These are phyloP conservation scores for Fraxinus dipetala DNA, from an alignment of 305 asterid genomes.

Conservation along the genomic window DNA sequence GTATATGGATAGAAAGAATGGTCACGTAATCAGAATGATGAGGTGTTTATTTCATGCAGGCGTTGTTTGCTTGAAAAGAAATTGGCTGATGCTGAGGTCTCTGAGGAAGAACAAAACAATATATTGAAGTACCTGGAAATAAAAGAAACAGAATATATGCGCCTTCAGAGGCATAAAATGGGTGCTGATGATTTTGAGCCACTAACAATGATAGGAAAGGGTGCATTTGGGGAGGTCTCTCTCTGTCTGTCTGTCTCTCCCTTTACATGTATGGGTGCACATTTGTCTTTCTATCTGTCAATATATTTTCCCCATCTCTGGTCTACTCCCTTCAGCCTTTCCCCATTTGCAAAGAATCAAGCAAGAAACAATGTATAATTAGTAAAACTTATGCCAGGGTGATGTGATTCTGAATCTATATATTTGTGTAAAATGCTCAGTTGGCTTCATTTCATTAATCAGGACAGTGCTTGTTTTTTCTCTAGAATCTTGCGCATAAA, in stretches of 20 bases:
- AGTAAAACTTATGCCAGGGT: neutral
- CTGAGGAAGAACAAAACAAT: constrained; percentile 80
- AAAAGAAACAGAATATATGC: constrained; percentile 89
- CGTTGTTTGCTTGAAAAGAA: constrained; percentile 68
- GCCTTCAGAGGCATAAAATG: constrained; percentile 89
- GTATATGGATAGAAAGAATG: neutral
- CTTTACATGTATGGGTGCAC: neutral
- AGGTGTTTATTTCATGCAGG: constrained; percentile 33
- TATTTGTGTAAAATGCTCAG: neutral
- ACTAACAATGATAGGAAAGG: constrained; percentile 83
- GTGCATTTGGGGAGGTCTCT: constrained; percentile 88
- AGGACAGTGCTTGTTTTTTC: neutral
- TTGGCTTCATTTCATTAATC: constrained; percentile 1
- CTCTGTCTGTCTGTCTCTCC: constrained; percentile 13
- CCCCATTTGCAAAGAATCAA: neutral
- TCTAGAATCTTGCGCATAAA: neutral
- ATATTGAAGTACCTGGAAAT: constrained; percentile 67
- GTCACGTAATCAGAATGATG: neutral
- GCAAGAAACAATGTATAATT: neutral
- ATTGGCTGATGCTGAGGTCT: constrained; percentile 80
- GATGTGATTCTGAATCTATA: neutral
- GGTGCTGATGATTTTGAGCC: constrained; percentile 87
- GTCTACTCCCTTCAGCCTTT: neutral
- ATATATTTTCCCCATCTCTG: neutral
- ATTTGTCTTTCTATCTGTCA: neutral